These are phyloP conservation scores for Primulina tabacum DNA, from an alignment of 257 asterid genomes.

Conservation along the genomic window DNA sequence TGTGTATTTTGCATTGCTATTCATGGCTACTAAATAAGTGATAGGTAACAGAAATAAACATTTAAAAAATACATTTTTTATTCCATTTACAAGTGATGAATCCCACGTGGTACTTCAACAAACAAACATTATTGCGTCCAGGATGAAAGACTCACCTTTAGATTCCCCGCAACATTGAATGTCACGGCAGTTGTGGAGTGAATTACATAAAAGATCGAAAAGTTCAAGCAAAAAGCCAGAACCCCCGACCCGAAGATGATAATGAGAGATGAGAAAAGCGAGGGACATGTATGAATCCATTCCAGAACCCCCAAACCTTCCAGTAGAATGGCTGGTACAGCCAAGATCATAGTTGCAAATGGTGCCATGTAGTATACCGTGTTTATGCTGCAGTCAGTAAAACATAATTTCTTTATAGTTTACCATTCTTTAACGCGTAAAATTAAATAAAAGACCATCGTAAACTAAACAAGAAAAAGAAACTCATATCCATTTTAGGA, in stretches of 20 bases:
- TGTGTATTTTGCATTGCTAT: too few relatives aligned
- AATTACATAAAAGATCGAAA: slow-evolving; percentile 29
- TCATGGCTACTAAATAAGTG: too few relatives aligned
- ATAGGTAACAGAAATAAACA: too few relatives aligned
- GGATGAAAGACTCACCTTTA: slow-evolving; percentile 55
- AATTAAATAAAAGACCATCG: background rate
- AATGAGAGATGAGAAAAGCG: slow-evolving; percentile 52
- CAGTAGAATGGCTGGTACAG: slow-evolving; percentile 67
- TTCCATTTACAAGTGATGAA: too few relatives aligned
- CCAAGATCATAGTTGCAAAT: slow-evolving; percentile 88
- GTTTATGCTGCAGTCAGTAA: slow-evolving; percentile 59
- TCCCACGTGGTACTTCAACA: too few relatives aligned
- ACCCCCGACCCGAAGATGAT: slow-evolving; percentile 91
- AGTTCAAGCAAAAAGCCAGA: slow-evolving; percentile 84
- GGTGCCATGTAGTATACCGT: slow-evolving; percentile 99
- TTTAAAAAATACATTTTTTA: too few relatives aligned
- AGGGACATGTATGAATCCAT: slow-evolving; percentile 68
- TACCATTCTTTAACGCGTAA: background rate
- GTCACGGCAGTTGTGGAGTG: slow-evolving; percentile 98
- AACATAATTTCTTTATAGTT: background rate
- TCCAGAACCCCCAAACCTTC: slow-evolving; percentile 79
- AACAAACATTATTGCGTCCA: background rate
- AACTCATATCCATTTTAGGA: background rate
- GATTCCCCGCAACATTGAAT: slow-evolving; percentile 97
- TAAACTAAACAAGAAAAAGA: background rate